Evolutionary conservation across 306 rosid species (phyloP), one percentile per base, ranked within the genome.

Genomic region (Casuarina cunninghamiana): DNA sequence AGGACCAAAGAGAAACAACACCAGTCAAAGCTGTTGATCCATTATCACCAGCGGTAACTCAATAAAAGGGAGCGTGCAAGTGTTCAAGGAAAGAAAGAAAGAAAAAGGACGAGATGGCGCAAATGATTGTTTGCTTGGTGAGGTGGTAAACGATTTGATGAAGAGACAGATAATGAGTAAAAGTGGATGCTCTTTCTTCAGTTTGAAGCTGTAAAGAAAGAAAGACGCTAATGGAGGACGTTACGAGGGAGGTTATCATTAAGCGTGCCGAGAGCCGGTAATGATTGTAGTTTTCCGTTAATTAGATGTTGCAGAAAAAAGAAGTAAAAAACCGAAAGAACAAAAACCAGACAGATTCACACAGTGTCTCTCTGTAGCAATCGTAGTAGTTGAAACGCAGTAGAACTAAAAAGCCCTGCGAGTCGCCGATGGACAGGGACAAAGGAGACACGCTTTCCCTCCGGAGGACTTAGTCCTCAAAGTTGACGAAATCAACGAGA

Each of bases 41-140:
- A 72, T 66, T 16, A 44, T 37, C 72, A 77, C 21, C 54, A 45
- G 42, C 73, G 46, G 53, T 19, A 60, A 57, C 17, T n/a, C 44
- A 55, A 77, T 80, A 75, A 57, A 51, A 78, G 10, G 68, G 38
- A 69, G 35, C 21, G 65, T 32, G 11, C 39, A 35, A 21, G 65
- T 65, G 15, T 55, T 60, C 68, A 81, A 39, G 77, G 54, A 43
- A 80, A 78, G 76, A 63, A 85, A 86, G 85, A 78, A 79, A 86
- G n/a, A 79, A 84, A 76, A 75, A 83, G 48, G 11, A 21, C 50
- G 77, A 26, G 53, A 50, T 68, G 51, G 48, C 12, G 62, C 76
- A 80, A 77, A 81, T 76, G 75, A 81, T 72, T 78, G 17, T 45
- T 78, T 32, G 71, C 77, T 84, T 82, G 89, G 90, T 84, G 84